Evolutionary conservation across 73 alveolate species (phyloP).

Genomic region (Halteria grandinella): DNA sequence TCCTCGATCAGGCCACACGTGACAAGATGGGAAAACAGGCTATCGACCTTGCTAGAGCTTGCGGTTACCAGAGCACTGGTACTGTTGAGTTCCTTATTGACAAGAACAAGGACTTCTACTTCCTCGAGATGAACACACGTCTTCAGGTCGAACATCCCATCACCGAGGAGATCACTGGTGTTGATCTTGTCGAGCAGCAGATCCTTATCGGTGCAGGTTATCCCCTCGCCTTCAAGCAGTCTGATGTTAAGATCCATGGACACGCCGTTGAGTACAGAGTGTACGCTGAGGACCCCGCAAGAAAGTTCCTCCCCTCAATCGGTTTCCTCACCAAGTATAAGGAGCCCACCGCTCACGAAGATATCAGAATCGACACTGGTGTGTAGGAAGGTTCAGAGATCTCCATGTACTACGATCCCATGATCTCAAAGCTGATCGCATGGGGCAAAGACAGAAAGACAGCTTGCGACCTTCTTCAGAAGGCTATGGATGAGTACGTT

Average conservation of each 20-base stretch:
- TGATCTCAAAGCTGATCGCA: conserved; percentile 65
- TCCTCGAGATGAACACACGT: conserved; percentile 81
- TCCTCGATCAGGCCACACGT: conserved; percentile 70
- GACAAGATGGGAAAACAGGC: conserved; percentile 80
- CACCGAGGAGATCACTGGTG: conserved; percentile 84
- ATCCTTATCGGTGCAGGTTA: conserved; percentile 79
- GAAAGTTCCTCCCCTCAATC: conserved; percentile 70
- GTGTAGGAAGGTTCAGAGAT: conserved; percentile 68
- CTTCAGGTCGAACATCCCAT: conserved; percentile 87
- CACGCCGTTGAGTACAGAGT: conserved; percentile 65
- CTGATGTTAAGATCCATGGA: conserved; percentile 64
- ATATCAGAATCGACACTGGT: conserved; percentile 71
- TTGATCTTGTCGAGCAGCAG: conserved; percentile 78
- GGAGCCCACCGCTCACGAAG: conserved; percentile 53
- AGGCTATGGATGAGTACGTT: conserved; percentile 58
- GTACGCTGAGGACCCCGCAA: conserved; percentile 69
- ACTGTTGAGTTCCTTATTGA: conserved; percentile 82
- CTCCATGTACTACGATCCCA: conserved; percentile 71
- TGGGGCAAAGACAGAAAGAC: conserved; percentile 63
- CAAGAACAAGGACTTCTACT: conserved; percentile 71
- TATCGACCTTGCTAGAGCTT: conserved; percentile 68
- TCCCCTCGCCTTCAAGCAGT: conserved; percentile 46
- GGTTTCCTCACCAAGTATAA: conserved; percentile 58
- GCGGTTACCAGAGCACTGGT: conserved; percentile 80
- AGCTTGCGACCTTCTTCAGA: conserved; percentile 27